Conservation (phyloP, 345 rosid species). For the Rhodamnia argentea region DNA sequence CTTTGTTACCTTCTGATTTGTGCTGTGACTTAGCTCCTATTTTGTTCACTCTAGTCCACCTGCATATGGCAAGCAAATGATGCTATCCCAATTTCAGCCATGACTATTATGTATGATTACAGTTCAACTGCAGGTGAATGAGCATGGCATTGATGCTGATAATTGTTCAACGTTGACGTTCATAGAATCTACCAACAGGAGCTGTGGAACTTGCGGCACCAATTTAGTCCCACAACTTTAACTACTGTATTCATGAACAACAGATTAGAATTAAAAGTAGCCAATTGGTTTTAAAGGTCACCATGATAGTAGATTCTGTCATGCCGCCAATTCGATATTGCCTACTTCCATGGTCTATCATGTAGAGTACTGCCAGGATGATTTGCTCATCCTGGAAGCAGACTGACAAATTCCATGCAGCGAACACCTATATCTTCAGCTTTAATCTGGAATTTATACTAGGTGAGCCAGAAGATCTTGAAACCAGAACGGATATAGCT, state of each 20-base stretch:
- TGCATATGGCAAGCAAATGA: not conserved
- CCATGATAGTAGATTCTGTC: not conserved
- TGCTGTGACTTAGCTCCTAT: not conserved
- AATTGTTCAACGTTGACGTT: not conserved
- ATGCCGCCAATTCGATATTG: not conserved
- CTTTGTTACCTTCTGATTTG: not conserved
- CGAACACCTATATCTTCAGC: not conserved
- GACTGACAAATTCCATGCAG: not conserved
- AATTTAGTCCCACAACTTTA: not conserved
- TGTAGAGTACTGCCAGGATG: not conserved
- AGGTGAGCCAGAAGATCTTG: not conserved
- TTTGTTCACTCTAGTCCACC: not conserved
- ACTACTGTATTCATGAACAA: not conserved
- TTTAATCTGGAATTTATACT: not conserved
- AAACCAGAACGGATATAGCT: not conserved
- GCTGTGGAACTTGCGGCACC: constrained; percentile 13
- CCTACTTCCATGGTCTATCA: not conserved
- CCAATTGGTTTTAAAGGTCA: not conserved
- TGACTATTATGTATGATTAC: not conserved
- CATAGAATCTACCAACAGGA: not conserved
- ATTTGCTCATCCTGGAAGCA: not conserved
- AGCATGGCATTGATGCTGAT: not conserved
- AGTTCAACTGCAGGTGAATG: not conserved
- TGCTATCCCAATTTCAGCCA: not conserved
- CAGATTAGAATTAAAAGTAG: not conserved